Evolutionary conservation across 139 green algal genomes (phyloP), one percentile per base, ranked within the genome.

Genomic region (Tetradesmus lagerheimii): DNA sequence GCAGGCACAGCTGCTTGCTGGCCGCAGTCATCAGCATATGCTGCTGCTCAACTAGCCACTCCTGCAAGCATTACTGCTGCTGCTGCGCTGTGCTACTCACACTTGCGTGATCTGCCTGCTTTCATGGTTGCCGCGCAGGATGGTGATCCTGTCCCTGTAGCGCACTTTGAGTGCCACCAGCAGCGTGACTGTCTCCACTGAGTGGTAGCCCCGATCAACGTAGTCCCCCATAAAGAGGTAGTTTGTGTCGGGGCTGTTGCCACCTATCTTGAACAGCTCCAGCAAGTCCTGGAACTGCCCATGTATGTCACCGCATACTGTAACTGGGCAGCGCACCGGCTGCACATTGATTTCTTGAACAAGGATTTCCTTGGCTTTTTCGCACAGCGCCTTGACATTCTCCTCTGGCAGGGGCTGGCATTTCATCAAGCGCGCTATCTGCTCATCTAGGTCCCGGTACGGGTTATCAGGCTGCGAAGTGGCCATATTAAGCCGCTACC

Each of bases 171-270:
- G 91, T 1, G 96, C 97, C 47, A 99, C 96, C 67, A 99, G 93
- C 81, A 99, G 90, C 0, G 91, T 96, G 15, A 97, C 98, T 37
- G 98, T 99, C 91, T 99, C 98, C 37, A 99, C 98, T 31, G 94
- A 98, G 89, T 99, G 98, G 91, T 99, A 99, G 66, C 96, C 98
- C 74, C 98, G 89, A 91, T 99, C 98, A 41, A 99, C 98, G 91
- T 99, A 99, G 95, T 99, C 98, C 0, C 98, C 98, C 97, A 99
- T 99, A 92, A 99, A 99, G 35, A 99, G 92, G 86, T 99, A 99
- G 93, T 99, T 99, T 14, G 98, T 99, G 92, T 99, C 98, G 0
- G 98, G 98, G 84, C 94, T 96, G 80, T 97, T 95, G 77, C 98
- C 98, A 23, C 97, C 98, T n/a, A 99, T 98, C 39, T 95, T 93